Base-by-base conservation (phyloP, 2,329 filamentous ascomycete genomes). In the Colletotrichum euphorbiae region DNA sequence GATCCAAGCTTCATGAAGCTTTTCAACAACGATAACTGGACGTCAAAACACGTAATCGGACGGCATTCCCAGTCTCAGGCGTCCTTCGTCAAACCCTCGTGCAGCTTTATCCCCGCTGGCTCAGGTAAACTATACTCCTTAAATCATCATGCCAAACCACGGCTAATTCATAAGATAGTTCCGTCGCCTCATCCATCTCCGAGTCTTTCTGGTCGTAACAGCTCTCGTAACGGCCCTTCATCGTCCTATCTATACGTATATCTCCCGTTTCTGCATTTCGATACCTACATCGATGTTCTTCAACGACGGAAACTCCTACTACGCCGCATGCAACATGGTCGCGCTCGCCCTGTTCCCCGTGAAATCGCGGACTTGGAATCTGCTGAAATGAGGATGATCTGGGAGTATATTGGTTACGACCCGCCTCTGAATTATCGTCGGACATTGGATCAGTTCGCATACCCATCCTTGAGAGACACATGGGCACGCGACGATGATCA, bases 391-490 rank as follows among this genome's bases (percentile, higher is more conserved):
- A 84, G 87, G 54, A 81, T 90, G 3, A 85, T 90, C 4, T 91
- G 89, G 89, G 84, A 89, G 71, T 90, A 84, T 64, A 79, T 91
- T 0, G 86, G 86, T 0, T 83, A 85, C 45, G 87, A 90, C 46
- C 87, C 87, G 0, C 88, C 88, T 0, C 77, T 90, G 1, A 89
- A 91, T 72, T 84, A 85, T 40, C 83, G 89, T 1, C 81, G 89
- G 6, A 90, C 89, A 0, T 73, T 91, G 5, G 89, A 91, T 66
- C 88, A 91, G 71, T 91, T 84, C 62, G 87, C 86, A 0, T 90
- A 90, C 61, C 88, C 88, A 0, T 87, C 86, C 2, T 77, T 91
- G 0, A 79, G 83, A 9, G 88, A 90, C 38, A 90, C 89, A 0
- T 78, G 86, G 46, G 85, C 87, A 0, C 79, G 89, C 17, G 89